These are phyloP conservation scores for Saccharomycopsis fibuligera DNA, from an alignment of 805 yeast species.

Conservation along the genomic window DNA sequence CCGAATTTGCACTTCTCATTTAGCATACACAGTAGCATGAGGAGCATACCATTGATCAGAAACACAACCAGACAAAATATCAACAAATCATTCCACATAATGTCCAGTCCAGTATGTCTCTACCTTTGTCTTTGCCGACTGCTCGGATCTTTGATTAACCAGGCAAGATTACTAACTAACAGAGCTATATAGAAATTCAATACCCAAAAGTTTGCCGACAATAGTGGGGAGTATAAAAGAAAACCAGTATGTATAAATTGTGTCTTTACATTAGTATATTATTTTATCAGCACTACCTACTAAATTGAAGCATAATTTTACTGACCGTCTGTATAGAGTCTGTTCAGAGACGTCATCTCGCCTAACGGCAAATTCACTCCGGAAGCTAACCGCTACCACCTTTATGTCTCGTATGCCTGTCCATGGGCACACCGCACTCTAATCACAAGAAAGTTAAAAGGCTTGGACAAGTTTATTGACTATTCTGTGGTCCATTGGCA, in stretches of 20 bases:
- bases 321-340: slow-evolving; percentile 22
- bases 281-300: background rate
- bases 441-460: slow-evolving; percentile 68
- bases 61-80: too few species aligned
- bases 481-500: slow-evolving; percentile 87
- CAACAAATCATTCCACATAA: too few species aligned
- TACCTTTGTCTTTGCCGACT: background rate
- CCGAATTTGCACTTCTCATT: too few species aligned
- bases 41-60: too few species aligned
- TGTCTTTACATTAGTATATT: slow-evolving; percentile 23
- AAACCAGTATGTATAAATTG: slow-evolving; percentile 26
- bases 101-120: background rate
- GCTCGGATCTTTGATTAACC: background rate
- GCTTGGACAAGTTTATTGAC: slow-evolving; percentile 44
- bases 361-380: slow-evolving; percentile 63
- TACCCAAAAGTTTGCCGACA: slow-evolving; percentile 43
- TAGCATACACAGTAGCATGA: too few species aligned
- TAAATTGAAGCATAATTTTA: slow-evolving; percentile 2
- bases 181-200: slow-evolving; percentile 28
- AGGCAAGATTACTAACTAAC: background rate
- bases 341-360: slow-evolving; percentile 59
- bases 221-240: slow-evolving; percentile 52
- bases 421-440: slow-evolving; percentile 93
- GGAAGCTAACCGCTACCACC: slow-evolving; percentile 76
- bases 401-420: slow-evolving; percentile 83